Conservation (phyloP, 805 yeast species). For the Wickerhamiella cacticola region DNA sequence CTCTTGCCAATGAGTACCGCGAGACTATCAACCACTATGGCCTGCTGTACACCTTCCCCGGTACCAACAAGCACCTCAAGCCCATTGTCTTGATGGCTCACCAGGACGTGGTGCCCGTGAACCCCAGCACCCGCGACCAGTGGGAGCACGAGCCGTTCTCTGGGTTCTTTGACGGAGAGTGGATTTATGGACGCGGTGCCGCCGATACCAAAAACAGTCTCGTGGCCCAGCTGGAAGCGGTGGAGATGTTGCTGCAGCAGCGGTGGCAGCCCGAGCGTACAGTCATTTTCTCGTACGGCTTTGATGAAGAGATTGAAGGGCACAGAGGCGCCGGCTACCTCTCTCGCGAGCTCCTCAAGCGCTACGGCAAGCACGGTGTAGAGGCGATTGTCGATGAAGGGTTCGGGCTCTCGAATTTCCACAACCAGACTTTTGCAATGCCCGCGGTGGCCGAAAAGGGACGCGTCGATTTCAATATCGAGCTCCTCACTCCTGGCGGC, state of each 20-base stretch:
- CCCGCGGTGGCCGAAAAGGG: conserved; percentile 58
- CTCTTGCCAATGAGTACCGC: conserved; percentile 37
- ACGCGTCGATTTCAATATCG: conserved; percentile 38
- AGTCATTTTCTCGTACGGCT: conserved; percentile 51
- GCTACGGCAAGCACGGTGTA: conserved; percentile 50
- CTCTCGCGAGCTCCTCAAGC: conserved; percentile 36
- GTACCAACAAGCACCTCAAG: conserved; percentile 38
- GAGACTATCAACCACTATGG: conserved; percentile 49
- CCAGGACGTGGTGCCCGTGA: conserved; percentile 68
- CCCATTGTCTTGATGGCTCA: conserved; percentile 65
- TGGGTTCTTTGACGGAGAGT: conserved; percentile 53
- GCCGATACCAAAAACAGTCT: conserved; percentile 56
- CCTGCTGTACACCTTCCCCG: conserved; percentile 49
- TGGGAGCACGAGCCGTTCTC: conserved; percentile 57
- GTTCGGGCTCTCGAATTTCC: conserved; percentile 31
- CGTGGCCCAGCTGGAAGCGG: conserved; percentile 49
- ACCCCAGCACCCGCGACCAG: conserved; percentile 36
- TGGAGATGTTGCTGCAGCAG: conserved; percentile 41
- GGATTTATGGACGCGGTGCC: conserved; percentile 61
- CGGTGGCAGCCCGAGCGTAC: conserved; percentile 48
- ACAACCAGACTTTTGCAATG: conserved; percentile 41
- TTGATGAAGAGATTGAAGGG: conserved; percentile 65
- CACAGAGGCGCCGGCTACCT: conserved; percentile 47
- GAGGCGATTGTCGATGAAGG: conserved; percentile 65
- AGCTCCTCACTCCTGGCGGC: conserved; percentile 57